Conservation (phyloP, 495 filamentous ascomycete genomes). For the Evernia prunastri region DNA sequence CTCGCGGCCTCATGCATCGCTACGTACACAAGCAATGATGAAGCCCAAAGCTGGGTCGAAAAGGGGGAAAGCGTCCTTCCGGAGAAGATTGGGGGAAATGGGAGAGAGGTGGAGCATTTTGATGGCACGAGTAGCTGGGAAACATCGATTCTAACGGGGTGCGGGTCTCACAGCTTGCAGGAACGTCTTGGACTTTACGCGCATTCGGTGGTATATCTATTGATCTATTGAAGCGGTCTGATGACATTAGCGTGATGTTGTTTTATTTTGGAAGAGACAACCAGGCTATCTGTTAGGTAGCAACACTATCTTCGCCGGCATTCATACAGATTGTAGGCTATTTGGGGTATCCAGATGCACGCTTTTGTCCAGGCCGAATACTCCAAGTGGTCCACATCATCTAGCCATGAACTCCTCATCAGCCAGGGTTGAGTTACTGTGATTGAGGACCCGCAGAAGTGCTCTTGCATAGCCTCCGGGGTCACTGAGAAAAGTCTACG, state of each 20-base stretch:
- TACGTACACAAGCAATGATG: too few relatives aligned
- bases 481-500: not conserved
- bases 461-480: not conserved
- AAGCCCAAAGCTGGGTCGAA: too few relatives aligned
- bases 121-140: too few relatives aligned
- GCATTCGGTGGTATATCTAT: too few relatives aligned
- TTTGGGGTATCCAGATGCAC: conserved; percentile 2
- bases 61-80: too few relatives aligned
- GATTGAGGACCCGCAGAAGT: not conserved
- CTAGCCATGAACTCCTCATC: not conserved
- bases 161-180: too few relatives aligned
- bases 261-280: not conserved
- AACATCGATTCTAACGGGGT: too few relatives aligned
- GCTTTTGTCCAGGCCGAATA: not conserved
- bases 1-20: too few relatives aligned
- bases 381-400: not conserved
- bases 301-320: not conserved
- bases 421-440: not conserved
- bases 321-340: not conserved
- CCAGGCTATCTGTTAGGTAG: not conserved
- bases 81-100: too few relatives aligned
- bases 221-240: too few relatives aligned
- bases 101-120: too few relatives aligned
- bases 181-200: too few relatives aligned
- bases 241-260: not conserved